Evolutionary conservation across 306 rosid species (phyloP).

Genomic region (Trifolium dubium): DNA sequence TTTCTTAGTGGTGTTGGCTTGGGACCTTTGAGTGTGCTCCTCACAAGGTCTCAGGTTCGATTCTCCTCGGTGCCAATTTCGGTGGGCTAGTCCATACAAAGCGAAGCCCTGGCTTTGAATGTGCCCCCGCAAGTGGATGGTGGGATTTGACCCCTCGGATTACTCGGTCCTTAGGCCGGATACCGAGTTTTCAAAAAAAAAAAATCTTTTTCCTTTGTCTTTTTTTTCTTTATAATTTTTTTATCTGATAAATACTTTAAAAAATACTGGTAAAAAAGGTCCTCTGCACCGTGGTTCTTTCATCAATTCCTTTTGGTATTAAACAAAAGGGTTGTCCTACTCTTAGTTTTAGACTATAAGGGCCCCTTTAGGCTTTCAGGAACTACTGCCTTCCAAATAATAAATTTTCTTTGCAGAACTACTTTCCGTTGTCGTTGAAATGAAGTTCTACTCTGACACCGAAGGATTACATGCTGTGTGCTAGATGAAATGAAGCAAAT

Average conservation of each 20-base stretch:
- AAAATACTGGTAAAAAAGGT: constrained; percentile 9
- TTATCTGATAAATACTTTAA: constrained; percentile 19
- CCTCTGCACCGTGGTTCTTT: constrained; percentile 30
- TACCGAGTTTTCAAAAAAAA: too few species aligned
- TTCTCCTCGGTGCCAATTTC: too few species aligned
- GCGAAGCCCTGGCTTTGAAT: too few species aligned
- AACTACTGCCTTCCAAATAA: constrained; percentile 30
- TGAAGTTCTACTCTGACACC: constrained; percentile 30
- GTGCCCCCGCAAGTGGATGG: too few species aligned
- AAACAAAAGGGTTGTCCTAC: constrained; percentile 23
- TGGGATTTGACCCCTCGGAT: too few species aligned
- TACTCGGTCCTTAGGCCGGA: too few species aligned
- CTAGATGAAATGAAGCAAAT: constrained; percentile 22
- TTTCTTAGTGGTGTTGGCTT: background rate
- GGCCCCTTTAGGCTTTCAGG: constrained; percentile 20
- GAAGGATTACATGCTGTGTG: constrained; percentile 27
- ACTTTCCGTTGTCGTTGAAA: constrained; percentile 35
- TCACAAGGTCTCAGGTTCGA: too few species aligned
- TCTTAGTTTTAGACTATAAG: constrained; percentile 21
- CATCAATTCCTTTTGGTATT: constrained; percentile 23
- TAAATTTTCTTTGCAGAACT: constrained; percentile 33
- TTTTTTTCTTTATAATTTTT: background rate
- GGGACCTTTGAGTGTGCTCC: too few species aligned
- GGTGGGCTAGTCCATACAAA: too few species aligned
- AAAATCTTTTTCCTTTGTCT: constrained; percentile 1